Base-by-base conservation (phyloP, 495 filamentous ascomycete genomes). In the Aspergillus ostianus region DNA sequence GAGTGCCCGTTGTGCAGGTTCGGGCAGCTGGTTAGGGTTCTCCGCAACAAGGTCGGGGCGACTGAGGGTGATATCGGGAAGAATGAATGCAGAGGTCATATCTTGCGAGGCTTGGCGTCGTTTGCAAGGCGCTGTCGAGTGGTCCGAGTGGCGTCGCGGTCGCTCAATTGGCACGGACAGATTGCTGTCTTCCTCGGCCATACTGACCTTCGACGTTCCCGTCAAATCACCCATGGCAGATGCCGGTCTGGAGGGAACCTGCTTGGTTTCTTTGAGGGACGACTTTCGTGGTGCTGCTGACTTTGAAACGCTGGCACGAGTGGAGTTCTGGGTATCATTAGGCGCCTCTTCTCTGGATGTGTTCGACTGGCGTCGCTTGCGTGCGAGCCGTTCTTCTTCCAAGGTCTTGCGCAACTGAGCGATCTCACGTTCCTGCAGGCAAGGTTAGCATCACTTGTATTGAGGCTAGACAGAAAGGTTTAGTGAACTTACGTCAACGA, bases 81-180 rank as follows among this genome's bases (percentile, higher is more conserved):
- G 66, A 56, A 90, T 87, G 70, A 92, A 90, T 12, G 87, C 90
- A n/a, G 90, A 93, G 0, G 90, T 93, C 86, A 91, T 87, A 56
- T 89, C 85, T 13, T 85, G 83, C 23, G 69, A 61, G 21, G 70
- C 53, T 17, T 69, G 70, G 17, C 67, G 70, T 50, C 72, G 77
- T 21, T 70, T 74, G 10, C 69, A 67, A 3, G 69, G 49, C 1
- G 65, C 58, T 7, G 72, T 59, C 2, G 76, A 76, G 57, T 78
- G 69, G 10, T 83, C 80, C 15, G 80, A 83, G 57, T 82, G 73
- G 20, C 80, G 76, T 54, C 77, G 62, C 8, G 65, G 66, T 30
- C 80, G 79, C 50, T 75, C 72, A 32, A 58, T 66, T 1, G 70
- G 71, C 3, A 75, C 70, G 7, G 68, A 64, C 41, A 74, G 57